These are phyloP conservation scores for Tephrocybe sp. DNA, from an alignment of 768 basidiomycete species.

Conservation along the genomic window DNA sequence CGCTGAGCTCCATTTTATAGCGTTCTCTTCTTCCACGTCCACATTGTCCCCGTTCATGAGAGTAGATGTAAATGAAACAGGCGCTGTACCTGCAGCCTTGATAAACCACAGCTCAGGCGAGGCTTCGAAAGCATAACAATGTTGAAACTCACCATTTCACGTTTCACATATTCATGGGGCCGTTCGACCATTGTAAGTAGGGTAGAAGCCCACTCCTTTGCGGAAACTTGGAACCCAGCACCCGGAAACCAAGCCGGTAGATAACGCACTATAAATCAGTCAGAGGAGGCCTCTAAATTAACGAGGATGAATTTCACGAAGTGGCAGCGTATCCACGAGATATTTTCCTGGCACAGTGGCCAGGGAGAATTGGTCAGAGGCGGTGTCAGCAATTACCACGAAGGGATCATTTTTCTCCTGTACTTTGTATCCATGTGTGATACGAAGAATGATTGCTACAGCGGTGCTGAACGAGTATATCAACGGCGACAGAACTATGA, in stretches of 20 bases:
- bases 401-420: constrained; percentile 39
- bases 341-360: constrained; percentile 43
- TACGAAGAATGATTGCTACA: constrained; percentile 43
- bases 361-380: constrained; percentile 37
- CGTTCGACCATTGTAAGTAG: constrained; percentile 45
- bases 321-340: constrained; percentile 52
- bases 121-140: too few species aligned
- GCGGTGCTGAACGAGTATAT: constrained; percentile 31
- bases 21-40: constrained; percentile 31
- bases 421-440: constrained; percentile 44
- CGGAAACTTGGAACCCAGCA: constrained; percentile 49
- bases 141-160: constrained; percentile 39
- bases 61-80: constrained; percentile 34
- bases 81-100: constrained; percentile 20
- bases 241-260: constrained; percentile 62
- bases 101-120: too few species aligned
- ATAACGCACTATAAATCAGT: constrained; percentile 35
- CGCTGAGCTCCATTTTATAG: constrained; percentile 45
- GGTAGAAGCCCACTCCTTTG: constrained; percentile 42
- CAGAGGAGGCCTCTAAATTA: not conserved
- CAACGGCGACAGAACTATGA: not conserved
- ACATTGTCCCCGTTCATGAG: constrained; percentile 33
- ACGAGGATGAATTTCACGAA: constrained; percentile 26
- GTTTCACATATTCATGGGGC: constrained; percentile 44
- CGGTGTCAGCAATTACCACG: constrained; percentile 36